Conservation (phyloP, 2,329 filamentous ascomycete genomes). For the Plectosphaerella plurivora region DNA sequence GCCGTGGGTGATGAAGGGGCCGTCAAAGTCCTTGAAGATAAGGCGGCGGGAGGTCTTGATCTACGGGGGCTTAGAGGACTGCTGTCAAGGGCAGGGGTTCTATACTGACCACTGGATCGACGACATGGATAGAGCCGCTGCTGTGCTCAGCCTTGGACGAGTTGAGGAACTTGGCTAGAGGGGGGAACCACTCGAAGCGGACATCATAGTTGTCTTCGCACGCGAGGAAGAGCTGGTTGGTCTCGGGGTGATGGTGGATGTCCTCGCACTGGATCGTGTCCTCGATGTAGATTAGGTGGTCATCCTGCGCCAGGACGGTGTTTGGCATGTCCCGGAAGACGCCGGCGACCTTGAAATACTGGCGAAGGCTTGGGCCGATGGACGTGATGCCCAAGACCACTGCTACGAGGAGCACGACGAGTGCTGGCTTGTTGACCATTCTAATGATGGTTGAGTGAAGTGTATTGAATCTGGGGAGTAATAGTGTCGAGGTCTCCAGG, state of each 20-base stretch:
- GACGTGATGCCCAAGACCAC: too few relatives aligned
- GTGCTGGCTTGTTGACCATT: too few relatives aligned
- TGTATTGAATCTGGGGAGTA: too few relatives aligned
- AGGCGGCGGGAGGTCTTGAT: constrained; percentile 25
- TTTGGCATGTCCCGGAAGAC: neutral
- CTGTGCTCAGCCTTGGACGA: constrained; percentile 27
- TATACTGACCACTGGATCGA: constrained; percentile 46
- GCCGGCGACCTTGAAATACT: neutral
- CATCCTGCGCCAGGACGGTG: neutral
- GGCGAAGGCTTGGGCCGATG: too few relatives aligned
- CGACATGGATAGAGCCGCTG: constrained; percentile 43
- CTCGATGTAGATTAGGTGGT: neutral
- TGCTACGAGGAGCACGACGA: too few relatives aligned
- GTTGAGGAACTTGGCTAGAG: constrained; percentile 33
- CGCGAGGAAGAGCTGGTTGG: constrained; percentile 23
- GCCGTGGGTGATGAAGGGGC: constrained; percentile 54
- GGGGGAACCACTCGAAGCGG: constrained; percentile 50
- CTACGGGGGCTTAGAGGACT: neutral
- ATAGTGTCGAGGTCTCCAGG: too few relatives aligned
- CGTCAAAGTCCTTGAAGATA: constrained; percentile 43
- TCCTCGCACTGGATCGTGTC: constrained; percentile 19
- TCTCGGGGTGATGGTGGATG: constrained; percentile 24
- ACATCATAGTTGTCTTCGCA: constrained; percentile 28
- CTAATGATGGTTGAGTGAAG: too few relatives aligned
- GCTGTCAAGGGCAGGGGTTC: constrained; percentile 4